A percentile compares a stretch with the other conserved stretches of the same genome.
Evolutionary conservation across 768 basidiomycete genomes (phyloP).

Genomic region (Pisolithus tinctorius): DNA sequence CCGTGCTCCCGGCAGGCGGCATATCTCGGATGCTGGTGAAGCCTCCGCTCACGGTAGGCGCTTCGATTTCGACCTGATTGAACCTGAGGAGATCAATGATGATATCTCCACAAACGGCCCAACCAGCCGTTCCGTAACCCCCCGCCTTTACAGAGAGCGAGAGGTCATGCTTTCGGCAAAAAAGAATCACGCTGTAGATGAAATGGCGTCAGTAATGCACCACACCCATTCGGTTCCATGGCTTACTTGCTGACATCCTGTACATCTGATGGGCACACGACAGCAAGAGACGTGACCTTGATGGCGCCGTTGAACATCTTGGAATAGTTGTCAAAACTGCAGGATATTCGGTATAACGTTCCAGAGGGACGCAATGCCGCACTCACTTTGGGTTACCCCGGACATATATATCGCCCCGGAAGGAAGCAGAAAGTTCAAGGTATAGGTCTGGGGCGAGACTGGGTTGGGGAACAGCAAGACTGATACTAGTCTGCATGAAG

Average conservation of each 20-base stretch:
- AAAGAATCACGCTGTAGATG: constrained; percentile 50
- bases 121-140: constrained; percentile 87
- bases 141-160: constrained; percentile 83
- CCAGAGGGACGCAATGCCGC: not conserved
- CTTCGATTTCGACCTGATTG: constrained; percentile 60
- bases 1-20: constrained; percentile 45
- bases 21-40: constrained; percentile 60
- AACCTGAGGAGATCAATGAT: constrained; percentile 75
- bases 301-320: constrained; percentile 78
- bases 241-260: constrained; percentile 76
- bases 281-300: constrained; percentile 48
- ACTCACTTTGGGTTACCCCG: constrained; percentile 37
- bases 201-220: constrained; percentile 1
- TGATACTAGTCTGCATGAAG: constrained; percentile 10
- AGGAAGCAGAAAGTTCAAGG: constrained; percentile 38
- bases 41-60: constrained; percentile 43
- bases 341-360: not conserved
- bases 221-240: constrained; percentile 3
- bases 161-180: constrained; percentile 65
- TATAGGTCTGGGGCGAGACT: constrained; percentile 26
- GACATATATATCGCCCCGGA: constrained; percentile 43
- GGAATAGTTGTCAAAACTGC: constrained; percentile 23
- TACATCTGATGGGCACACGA: constrained; percentile 71
- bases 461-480: not conserved
- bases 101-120: constrained; percentile 82